phyloP scores from a whole-genome alignment of 257 asterid species.

The Penstemon davidsonii region DNA sequence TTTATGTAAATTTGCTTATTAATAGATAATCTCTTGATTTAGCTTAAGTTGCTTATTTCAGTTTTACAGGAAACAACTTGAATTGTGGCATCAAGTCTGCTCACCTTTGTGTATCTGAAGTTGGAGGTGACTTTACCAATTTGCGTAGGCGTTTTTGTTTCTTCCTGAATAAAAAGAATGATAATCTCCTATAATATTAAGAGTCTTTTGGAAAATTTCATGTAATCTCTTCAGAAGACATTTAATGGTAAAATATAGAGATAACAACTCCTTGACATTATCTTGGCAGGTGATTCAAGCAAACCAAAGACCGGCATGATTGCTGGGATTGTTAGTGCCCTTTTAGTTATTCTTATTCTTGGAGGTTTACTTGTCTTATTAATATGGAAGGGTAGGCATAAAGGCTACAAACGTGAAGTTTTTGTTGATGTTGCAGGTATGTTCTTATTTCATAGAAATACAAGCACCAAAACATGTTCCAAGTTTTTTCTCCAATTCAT shows the following conservation, averaged over 20 bases:
- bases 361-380: conserved; percentile 55
- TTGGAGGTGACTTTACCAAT: conserved; percentile 49
- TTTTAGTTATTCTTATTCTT: conserved; percentile 59
- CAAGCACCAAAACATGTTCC: neutral
- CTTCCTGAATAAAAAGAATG: conserved; percentile 7
- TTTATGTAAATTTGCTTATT: neutral
- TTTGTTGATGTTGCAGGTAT: conserved; percentile 89
- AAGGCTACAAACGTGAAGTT: conserved; percentile 68
- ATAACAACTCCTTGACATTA: neutral
- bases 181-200: neutral
- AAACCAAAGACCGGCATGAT: conserved; percentile 64
- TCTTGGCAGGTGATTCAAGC: conserved; percentile 58
- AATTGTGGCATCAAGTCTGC: conserved; percentile 61
- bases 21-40: conserved; percentile 23
- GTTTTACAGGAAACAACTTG: conserved; percentile 89
- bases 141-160: neutral
- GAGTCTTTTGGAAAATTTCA: neutral
- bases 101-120: conserved; percentile 54
- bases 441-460: conserved; percentile 21
- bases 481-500: neutral
- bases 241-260: neutral
- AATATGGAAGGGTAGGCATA: conserved; percentile 57
- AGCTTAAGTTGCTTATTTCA: conserved; percentile 44
- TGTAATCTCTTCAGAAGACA: neutral
- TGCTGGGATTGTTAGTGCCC: conserved; percentile 63